Evolutionary conservation across 108 stramenopile genomes (phyloP).

Genomic region (Conticribra weissflogii): DNA sequence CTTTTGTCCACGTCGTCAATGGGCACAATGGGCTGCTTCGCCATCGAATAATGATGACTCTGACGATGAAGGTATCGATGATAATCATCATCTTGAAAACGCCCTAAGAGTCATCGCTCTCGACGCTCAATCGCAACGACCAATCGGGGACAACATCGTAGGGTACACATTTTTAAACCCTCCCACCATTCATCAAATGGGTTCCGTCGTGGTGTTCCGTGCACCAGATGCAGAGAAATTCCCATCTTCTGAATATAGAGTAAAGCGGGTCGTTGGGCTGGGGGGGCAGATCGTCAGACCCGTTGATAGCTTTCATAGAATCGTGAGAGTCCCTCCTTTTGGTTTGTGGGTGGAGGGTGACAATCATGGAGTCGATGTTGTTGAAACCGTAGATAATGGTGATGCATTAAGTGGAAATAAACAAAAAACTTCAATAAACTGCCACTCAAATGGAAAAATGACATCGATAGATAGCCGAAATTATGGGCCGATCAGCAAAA

Average conservation of each 20-base stretch:
- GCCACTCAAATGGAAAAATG: no score
- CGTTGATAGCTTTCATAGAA: conserved; percentile 1
- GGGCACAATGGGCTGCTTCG: conserved; percentile 20
- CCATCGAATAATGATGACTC: not conserved
- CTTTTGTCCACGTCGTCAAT: conserved; percentile 17
- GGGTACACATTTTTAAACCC: conserved; percentile 33
- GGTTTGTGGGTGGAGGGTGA: conserved; percentile 80
- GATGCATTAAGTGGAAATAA: not conserved
- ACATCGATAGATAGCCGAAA: conserved; percentile 56
- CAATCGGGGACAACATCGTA: conserved; percentile 29
- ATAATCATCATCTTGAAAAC: conserved; percentile 13
- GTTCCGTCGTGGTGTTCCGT: conserved; percentile 36
- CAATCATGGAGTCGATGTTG: conserved; percentile 16
- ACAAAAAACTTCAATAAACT: conserved; percentile 2
- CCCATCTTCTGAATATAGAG: conserved; percentile 49
- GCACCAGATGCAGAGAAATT: conserved; percentile 42
- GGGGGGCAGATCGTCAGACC: conserved; percentile 65
- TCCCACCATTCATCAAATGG: conserved; percentile 33
- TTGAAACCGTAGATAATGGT: not conserved
- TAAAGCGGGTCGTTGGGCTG: conserved; percentile 71
- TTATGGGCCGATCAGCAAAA: conserved; percentile 71
- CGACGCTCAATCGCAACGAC: conserved; percentile 38
- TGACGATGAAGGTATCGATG: not conserved
- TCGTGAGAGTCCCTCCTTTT: conserved; percentile 44
- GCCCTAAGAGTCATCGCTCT: conserved; percentile 31